These are phyloP conservation scores for Agastache rugosa DNA, from an alignment of 257 asterid species.

Conservation along the genomic window DNA sequence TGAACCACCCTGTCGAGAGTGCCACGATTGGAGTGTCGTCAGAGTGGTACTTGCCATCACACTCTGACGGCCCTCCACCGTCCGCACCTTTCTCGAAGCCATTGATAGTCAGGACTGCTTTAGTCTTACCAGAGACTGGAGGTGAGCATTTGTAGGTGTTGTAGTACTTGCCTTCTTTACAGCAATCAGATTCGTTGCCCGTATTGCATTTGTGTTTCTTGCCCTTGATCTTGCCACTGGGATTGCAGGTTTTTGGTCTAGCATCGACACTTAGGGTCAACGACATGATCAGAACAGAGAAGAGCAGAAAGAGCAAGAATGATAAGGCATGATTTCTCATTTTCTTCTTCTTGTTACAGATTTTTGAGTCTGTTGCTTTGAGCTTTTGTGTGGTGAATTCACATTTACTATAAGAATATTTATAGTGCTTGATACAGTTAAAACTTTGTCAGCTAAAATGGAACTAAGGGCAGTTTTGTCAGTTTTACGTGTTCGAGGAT, in stretches of 20 bases:
- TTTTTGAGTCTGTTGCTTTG: background rate
- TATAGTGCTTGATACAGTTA: slow-evolving; percentile 30
- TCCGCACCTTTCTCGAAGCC: slow-evolving; percentile 45
- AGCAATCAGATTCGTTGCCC: slow-evolving; percentile 39
- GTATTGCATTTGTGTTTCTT: slow-evolving; percentile 44
- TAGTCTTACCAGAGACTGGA: background rate
- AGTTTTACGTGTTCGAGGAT: slow-evolving; percentile 20
- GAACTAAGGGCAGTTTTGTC: background rate
- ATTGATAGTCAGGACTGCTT: slow-evolving; percentile 41
- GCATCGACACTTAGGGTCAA: background rate
- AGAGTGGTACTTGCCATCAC: slow-evolving; percentile 43
- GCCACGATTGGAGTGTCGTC: slow-evolving; percentile 47
- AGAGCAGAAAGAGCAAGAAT: slow-evolving; percentile 19
- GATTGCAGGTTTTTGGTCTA: slow-evolving; percentile 33
- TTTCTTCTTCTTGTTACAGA: background rate
- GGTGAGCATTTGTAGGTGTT: slow-evolving; percentile 48
- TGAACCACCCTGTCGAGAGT: slow-evolving; percentile 46
- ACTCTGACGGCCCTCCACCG: slow-evolving; percentile 42
- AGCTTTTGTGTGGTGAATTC: background rate
- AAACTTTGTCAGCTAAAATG: background rate
- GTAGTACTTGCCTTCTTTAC: slow-evolving; percentile 42
- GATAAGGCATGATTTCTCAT: slow-evolving; percentile 15
- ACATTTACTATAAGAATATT: background rate
- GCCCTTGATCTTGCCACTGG: slow-evolving; percentile 46
- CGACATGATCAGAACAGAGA: slow-evolving; percentile 14